Conservation (phyloP, 805 yeast species). For the Blastobotrys mokoenaii region DNA sequence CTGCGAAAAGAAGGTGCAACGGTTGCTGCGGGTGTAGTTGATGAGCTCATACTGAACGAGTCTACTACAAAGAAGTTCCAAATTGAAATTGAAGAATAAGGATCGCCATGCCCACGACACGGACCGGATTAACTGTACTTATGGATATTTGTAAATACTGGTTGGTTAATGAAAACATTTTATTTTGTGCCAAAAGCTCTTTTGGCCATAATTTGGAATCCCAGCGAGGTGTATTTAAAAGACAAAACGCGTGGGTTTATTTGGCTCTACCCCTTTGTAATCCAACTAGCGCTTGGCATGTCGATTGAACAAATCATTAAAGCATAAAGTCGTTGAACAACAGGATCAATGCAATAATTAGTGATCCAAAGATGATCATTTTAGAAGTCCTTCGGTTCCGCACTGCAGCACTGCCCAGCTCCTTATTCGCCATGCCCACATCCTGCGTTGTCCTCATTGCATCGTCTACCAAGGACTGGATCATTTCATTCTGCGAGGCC, state of each 20-base stretch:
- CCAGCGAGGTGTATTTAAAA: too few species aligned
- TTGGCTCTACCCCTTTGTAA: too few species aligned
- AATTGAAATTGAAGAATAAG: background rate
- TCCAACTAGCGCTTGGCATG: too few species aligned
- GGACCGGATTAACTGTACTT: background rate
- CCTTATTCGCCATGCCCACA: conserved; percentile 61
- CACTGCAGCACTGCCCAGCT: conserved; percentile 58
- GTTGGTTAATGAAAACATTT: too few species aligned
- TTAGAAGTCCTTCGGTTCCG: conserved; percentile 55
- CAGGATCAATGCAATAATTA: conserved; percentile 48
- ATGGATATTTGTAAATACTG: background rate
- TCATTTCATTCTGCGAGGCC: conserved; percentile 61
- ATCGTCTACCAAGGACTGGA: conserved; percentile 52
- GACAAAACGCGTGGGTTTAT: too few species aligned
- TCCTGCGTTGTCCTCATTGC: conserved; percentile 61
- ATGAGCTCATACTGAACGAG: conserved; percentile 7
- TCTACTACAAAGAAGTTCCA: background rate
- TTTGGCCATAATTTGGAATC: too few species aligned
- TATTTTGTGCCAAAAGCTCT: too few species aligned
- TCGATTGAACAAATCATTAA: too few species aligned
- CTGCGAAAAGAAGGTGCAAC: conserved; percentile 62
- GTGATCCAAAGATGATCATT: conserved; percentile 45
- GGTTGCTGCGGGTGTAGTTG: conserved; percentile 55
- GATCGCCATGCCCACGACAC: too few species aligned
- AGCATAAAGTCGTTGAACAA: conserved; percentile 32